Conservation (phyloP, 2,329 filamentous ascomycete genomes). For the Xylariales sp. region DNA sequence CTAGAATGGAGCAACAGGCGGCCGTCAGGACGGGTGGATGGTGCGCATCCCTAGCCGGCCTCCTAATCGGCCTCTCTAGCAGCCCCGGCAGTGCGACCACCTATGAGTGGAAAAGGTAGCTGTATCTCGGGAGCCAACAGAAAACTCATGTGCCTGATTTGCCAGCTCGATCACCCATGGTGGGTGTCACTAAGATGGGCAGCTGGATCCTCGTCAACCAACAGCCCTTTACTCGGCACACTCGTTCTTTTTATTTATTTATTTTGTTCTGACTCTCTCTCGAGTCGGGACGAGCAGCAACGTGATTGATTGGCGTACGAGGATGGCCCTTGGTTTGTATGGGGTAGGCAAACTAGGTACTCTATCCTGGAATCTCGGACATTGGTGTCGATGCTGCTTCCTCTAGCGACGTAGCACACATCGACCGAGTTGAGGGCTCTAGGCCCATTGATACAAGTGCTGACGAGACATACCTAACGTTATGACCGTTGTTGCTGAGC, state of each 20-base stretch:
- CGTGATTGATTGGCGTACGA: constrained; percentile 4
- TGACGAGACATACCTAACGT: not conserved
- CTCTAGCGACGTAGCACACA: not conserved
- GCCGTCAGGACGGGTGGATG: constrained; percentile 16
- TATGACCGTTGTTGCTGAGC: not conserved
- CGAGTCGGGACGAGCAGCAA: not conserved
- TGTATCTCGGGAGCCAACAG: constrained; percentile 33
- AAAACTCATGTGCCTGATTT: constrained; percentile 27
- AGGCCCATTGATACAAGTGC: not conserved
- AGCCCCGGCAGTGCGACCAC: constrained; percentile 18
- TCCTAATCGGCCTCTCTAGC: constrained; percentile 4
- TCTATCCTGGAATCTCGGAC: not conserved
- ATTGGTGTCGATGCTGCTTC: not conserved
- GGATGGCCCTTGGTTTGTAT: not conserved
- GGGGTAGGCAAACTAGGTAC: not conserved
- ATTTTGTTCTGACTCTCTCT: not conserved
- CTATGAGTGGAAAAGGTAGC: constrained; percentile 12
- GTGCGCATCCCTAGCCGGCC: constrained; percentile 6
- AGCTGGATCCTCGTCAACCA: constrained; percentile 16
- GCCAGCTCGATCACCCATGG: constrained; percentile 24
- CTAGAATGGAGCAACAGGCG: constrained; percentile 9
- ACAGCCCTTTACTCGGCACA: constrained; percentile 17
- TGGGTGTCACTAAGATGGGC: constrained; percentile 25
- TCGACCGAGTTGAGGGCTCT: not conserved
- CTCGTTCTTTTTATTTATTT: not conserved